These are phyloP conservation scores for Diaporthe eres DNA, from an alignment of 2,329 filamentous ascomycete species.

Conservation along the genomic window DNA sequence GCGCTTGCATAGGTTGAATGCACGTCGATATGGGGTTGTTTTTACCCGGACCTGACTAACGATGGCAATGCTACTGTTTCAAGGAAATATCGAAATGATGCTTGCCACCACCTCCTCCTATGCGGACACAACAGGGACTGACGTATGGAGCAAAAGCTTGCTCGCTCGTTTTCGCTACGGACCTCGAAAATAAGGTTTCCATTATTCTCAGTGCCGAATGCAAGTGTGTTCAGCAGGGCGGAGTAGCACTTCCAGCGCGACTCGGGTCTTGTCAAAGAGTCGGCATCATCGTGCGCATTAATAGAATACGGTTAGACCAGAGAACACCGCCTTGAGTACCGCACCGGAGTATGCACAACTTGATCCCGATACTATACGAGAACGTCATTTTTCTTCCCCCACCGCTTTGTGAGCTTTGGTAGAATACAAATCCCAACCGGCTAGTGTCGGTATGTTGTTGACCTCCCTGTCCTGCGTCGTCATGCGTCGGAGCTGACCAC, in stretches of 20 bases:
- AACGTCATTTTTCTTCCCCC: background rate
- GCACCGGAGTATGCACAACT: no score
- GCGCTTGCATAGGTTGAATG: slow-evolving; percentile 11
- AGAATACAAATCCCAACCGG: background rate
- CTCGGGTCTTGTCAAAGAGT: background rate
- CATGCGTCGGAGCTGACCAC: background rate
- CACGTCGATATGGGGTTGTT: slow-evolving; percentile 14
- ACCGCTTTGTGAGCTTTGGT: background rate
- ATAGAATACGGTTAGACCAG: background rate
- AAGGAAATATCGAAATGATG: background rate
- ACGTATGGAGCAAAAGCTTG: background rate
- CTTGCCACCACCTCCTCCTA: background rate
- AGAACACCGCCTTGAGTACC: no score
- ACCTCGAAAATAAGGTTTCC: background rate
- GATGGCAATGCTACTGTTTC: slow-evolving; percentile 16
- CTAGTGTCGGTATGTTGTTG: background rate
- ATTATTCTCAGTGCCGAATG: background rate
- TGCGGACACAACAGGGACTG: background rate
- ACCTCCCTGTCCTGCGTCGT: background rate
- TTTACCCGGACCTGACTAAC: slow-evolving; percentile 24
- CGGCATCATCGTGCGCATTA: background rate
- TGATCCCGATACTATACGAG: background rate
- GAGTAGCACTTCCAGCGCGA: background rate
- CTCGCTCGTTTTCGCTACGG: background rate
- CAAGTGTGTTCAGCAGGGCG: background rate